Base-by-base conservation (phyloP, 2,329 filamentous ascomycete genomes). In the Coniochaeta prunicola region DNA sequence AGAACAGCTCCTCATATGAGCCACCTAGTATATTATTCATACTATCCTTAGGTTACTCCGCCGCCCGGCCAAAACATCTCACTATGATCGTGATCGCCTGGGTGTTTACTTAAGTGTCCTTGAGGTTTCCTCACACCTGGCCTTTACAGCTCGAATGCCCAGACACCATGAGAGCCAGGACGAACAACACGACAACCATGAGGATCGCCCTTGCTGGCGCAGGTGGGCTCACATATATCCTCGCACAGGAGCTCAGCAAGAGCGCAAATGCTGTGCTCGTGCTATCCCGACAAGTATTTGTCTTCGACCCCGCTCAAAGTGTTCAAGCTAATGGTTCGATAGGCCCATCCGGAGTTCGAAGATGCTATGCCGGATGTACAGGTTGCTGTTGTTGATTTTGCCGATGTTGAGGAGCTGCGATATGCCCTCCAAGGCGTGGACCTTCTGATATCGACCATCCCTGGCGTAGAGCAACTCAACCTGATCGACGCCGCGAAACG, bases 381-480 rank as follows among this genome's bases (percentile, higher is more conserved):
- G 70, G 83, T 90, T 53, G 77, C 85, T 59, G 76, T 83, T 42
- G 86, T 91, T n/a, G 78, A 91, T 73, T 92, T 91, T 69, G 72
- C 77, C 62, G 76, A 84, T 61, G 70, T 78, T 33, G 75, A 79
- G 1, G 79, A 79, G 45, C 78, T 92, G 28, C 77, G 77, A 15
- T 90, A 85, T 68, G 80, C 83, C 9, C 80, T 92, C n/a, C 80
- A 81, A 59, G 89, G 89, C 10, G 81, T 90, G 45, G 87, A 92
- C 70, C 80, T 90, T 12, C 82, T 91, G 65, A 88, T 92, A 59
- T 92, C 88, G 1, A 92, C 88, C 1, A 83, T 92, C 55, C 82
- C 81, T 1, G 87, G 87, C 4, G 74, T 73, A 19, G 77, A 85
- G 31, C 89, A 92, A 68, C 77, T 91, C 50, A 83, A 84, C 61